A percentile compares a stretch with the other conserved stretches of the same genome.
phyloP scores from a whole-genome alignment of 169 alveolate genomes.

The Plasmodium fragile region DNA sequence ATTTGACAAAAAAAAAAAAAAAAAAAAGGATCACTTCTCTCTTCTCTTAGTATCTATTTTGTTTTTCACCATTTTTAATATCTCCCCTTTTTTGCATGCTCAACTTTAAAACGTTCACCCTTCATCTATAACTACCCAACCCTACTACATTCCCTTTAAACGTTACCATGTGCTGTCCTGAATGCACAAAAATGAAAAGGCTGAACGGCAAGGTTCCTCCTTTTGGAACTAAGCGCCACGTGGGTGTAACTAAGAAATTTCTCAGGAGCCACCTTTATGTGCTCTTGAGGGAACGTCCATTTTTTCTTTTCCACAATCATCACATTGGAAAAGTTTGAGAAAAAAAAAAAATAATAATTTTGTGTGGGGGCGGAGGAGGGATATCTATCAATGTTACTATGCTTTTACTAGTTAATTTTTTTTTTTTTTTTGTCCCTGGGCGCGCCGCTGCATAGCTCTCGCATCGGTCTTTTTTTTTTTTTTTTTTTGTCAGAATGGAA shows the following conservation, averaged over 20 bases:
- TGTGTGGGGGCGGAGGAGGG: not conserved
- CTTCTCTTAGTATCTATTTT: not conserved
- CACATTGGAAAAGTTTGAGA: not conserved
- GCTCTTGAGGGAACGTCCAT: not conserved
- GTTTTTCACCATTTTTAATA: not conserved
- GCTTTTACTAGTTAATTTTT: not conserved
- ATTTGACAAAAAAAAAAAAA: not conserved
- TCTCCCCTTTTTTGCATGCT: not conserved
- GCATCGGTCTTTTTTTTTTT: constrained; percentile 4
- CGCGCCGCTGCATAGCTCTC: not conserved
- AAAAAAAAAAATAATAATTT: not conserved
- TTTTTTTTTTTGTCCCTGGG: not conserved
- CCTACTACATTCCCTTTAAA: not conserved
- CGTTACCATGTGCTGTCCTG: not conserved
- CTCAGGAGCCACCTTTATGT: not conserved
- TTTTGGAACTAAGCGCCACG: not conserved
- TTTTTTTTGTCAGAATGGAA: not conserved
- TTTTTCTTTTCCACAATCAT: not conserved
- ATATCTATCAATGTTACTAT: not conserved
- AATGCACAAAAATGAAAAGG: not conserved
- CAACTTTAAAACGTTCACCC: not conserved
- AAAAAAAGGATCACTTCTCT: not conserved
- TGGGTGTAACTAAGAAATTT: not conserved
- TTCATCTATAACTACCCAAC: not conserved
- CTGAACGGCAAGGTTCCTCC: not conserved